These are phyloP conservation scores for Chytridiales sp. DNA, from an alignment of 371 early-diverging fungal genomes.

Conservation along the genomic window DNA sequence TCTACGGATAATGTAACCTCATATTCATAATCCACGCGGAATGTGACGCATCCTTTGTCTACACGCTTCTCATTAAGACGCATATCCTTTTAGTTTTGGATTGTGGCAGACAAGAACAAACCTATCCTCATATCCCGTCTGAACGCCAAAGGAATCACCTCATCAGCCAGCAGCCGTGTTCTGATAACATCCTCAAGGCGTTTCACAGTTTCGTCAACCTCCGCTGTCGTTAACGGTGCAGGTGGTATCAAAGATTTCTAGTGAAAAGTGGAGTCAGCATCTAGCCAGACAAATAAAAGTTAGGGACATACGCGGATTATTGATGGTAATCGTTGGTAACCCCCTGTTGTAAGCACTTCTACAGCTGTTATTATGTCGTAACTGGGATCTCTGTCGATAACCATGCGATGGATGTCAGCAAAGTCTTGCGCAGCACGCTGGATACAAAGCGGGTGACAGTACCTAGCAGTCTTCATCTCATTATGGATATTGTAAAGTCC, in stretches of 20 bases:
- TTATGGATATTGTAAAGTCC: conserved; percentile 15
- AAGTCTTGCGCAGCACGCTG: conserved; percentile 1
- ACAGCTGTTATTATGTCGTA: conserved; percentile 39
- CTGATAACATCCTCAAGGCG: conserved; percentile 29
- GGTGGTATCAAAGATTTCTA: conserved; percentile 30
- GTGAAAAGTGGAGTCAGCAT: conserved; percentile 1
- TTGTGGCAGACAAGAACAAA: conserved; percentile 8
- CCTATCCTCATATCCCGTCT: conserved; percentile 30
- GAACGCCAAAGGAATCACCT: conserved; percentile 37
- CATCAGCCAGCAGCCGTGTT: conserved; percentile 27
- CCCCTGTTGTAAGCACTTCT: conserved; percentile 34
- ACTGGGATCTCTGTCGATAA: conserved; percentile 25
- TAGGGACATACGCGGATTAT: conserved; percentile 27
- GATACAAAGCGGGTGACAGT: background rate
- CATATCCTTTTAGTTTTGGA: background rate
- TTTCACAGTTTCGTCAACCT: conserved; percentile 22
- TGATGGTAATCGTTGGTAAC: conserved; percentile 32
- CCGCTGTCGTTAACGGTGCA: conserved; percentile 19
- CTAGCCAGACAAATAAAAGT: background rate
- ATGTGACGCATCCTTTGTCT: conserved; percentile 37
- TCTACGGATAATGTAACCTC: conserved; percentile 37
- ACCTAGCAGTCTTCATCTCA: conserved; percentile 27
- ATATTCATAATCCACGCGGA: conserved; percentile 35
- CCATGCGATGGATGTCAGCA: background rate
- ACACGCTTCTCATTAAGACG: background rate